Evolutionary conservation across 2,329 filamentous ascomycete species (phyloP), one percentile per base, ranked within the genome.

Genomic region (Neonectria ditissima): DNA sequence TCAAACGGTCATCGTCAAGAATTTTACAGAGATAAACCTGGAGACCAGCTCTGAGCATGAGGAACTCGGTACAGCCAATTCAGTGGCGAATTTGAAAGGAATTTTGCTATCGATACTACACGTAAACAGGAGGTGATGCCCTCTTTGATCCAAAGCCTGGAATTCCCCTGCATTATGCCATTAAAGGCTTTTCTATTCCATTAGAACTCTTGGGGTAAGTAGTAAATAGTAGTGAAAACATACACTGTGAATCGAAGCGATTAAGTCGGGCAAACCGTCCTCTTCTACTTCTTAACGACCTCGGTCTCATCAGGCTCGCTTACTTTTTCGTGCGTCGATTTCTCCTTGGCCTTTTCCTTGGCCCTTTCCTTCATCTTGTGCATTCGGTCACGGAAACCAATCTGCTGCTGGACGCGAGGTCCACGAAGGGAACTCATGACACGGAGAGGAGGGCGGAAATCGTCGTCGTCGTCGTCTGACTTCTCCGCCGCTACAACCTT

Each of bases 401-500:
- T 71, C 13, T 76, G 74, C 54, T 73, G 68, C 28, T 73, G 71
- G 5, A 76, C 73, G 3, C 75, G 72, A 2, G 69, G 72, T 6
- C 75, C 75, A 20, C 75, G 71, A 26, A 77, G 63, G 16, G 74
- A 75, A 47, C 74, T 77, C 68, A 75, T 74, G 53, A 73, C 63
- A 28, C 75, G 69, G 54, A 76, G 59, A 24, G 75, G 74, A 16
- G 65, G 68, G 14, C 63, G 60, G 20, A 66, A 39, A 39, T 72
- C 66, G 3, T 77, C 66, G 13, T 73, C 66, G 13, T 73, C 72
- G 4, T 68, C 69, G 10, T 69, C 65, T n/a, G 68, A 65, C 32
- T 67, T 59, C 18, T 44, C 43, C 8, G 63, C 39, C 6, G 63
- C 55, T 53, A 70, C 58, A 11, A 50, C 32, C 18, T 71, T 63